Evolutionary conservation across 1,139 yeast genomes (phyloP).

Genomic region (Protomyces inundatus): DNA sequence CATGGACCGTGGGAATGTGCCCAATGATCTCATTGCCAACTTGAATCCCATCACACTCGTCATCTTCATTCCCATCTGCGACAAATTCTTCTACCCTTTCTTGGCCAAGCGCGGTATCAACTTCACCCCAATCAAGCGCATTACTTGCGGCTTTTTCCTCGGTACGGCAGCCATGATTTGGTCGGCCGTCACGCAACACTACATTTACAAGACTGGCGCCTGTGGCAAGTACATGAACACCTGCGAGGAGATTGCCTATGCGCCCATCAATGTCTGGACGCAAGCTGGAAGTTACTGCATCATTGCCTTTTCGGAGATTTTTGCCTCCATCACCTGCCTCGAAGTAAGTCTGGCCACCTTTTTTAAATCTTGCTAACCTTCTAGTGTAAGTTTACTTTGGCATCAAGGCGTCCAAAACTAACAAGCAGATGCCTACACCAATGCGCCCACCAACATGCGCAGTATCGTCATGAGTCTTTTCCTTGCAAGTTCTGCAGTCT

Average conservation of each 20-base stretch:
- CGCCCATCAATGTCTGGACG: slow-evolving; percentile 56
- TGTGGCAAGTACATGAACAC: slow-evolving; percentile 59
- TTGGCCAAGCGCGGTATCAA: slow-evolving; percentile 47
- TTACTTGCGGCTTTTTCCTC: slow-evolving; percentile 67
- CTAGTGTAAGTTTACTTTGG: no score
- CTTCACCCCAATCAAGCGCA: slow-evolving; percentile 58
- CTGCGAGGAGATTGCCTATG: slow-evolving; percentile 36
- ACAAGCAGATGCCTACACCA: slow-evolving; percentile 53
- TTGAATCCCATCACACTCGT: slow-evolving; percentile 59
- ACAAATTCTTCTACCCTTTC: slow-evolving; percentile 51
- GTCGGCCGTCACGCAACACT: slow-evolving; percentile 75
- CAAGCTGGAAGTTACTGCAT: slow-evolving; percentile 62
- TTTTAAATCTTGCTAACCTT: not conserved
- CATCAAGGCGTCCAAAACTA: no score
- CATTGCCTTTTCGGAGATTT: slow-evolving; percentile 59
- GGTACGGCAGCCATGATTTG: slow-evolving; percentile 67
- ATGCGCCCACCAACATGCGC: slow-evolving; percentile 62
- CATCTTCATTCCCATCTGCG: slow-evolving; percentile 57
- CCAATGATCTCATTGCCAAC: slow-evolving; percentile 62
- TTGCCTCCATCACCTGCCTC: slow-evolving; percentile 62
- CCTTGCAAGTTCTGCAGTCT: slow-evolving; percentile 58
- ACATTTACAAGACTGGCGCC: slow-evolving; percentile 60
- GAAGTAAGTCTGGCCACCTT: slow-evolving; percentile 14
- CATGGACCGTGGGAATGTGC: slow-evolving; percentile 60
- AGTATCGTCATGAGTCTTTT: slow-evolving; percentile 60